Base-by-base conservation (phyloP, 768 basidiomycete species). In the Tricholoma furcatifolium region DNA sequence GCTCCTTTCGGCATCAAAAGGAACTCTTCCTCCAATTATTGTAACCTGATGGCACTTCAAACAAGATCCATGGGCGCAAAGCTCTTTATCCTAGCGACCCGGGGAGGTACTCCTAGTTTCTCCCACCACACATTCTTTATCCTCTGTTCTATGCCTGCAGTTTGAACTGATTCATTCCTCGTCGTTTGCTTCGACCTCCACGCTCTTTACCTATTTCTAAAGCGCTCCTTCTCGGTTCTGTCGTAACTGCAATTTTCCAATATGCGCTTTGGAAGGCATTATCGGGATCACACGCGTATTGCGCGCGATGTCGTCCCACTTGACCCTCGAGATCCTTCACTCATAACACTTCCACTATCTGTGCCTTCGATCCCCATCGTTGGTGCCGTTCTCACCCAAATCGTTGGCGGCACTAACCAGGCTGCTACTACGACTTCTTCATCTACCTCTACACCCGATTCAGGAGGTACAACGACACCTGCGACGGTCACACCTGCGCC, bases 311-410 rank as follows among this genome's bases (percentile, higher is more conserved):
- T 48, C 17, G 38, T 15, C 7, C 38, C 15, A 11, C 31, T 60
- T 14, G 46, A 70, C 9, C 67, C 65, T 43, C 75, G 78, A 54
- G 66, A 68, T 15, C 74, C 76, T 32, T 56, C 67, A 2, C 72
- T 74, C 55, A 63, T 75, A 36, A 67, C 69, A 32, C 59, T 75
- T 2, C 66, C 74, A 30, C 55, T 74, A 21, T 66, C 74, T 7
- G 41, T 75, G 20, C 74, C 75, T 12, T 68, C 74, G 7, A 60
- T 79, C 34, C 75, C 79, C 2, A 43, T 80, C 24, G 58, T 76
- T 27, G 62, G 63, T n/a, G 66, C 71, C 2, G 27, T 81, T 15
- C 47, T 74, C 34, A 65, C 55, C 18, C 63, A 74, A 20, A 23
- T 79, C 30, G 35, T 77, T 23, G 66, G 61, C 21, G 66, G 62